These are phyloP conservation scores for Solanum pinnatisectum DNA, from an alignment of 257 asterid species.

Conservation along the genomic window DNA sequence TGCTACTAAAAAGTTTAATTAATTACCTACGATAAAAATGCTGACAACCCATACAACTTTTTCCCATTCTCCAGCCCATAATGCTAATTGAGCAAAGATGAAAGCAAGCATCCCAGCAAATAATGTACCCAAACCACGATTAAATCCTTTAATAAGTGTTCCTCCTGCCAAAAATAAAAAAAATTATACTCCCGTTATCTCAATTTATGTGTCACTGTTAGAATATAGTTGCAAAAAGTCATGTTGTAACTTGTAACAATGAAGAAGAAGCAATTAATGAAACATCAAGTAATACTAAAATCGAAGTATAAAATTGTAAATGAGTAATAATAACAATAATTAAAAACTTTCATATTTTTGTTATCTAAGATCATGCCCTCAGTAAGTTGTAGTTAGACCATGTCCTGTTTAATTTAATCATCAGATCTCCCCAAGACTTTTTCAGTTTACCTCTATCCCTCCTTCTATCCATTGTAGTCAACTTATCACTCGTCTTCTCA, in stretches of 20 bases:
- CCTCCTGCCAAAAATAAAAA: constrained; percentile 30
- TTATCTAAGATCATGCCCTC: not conserved
- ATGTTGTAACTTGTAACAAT: not conserved
- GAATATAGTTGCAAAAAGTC: not conserved
- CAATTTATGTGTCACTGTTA: not conserved
- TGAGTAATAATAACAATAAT: not conserved
- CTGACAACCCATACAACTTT: constrained; percentile 31
- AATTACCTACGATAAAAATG: constrained; percentile 35
- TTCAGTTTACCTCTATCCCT: not conserved
- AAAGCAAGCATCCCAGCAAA: constrained; percentile 53
- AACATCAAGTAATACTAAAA: not conserved
- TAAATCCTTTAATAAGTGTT: constrained; percentile 57
- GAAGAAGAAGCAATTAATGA: not conserved
- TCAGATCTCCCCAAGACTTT: not conserved
- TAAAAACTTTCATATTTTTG: not conserved
- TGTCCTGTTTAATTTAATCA: not conserved
- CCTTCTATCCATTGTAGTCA: no score
- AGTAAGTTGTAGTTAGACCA: no score
- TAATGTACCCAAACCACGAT: constrained; percentile 57
- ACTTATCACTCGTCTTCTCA: not conserved
- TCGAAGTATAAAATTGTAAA: not conserved
- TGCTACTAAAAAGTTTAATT: not conserved
- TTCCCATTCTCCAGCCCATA: constrained; percentile 25
- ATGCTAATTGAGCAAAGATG: constrained; percentile 28
- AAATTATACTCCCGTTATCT: not conserved